Base-by-base conservation (phyloP, 768 basidiomycete species). In the Phlebiopsis gigantea region DNA sequence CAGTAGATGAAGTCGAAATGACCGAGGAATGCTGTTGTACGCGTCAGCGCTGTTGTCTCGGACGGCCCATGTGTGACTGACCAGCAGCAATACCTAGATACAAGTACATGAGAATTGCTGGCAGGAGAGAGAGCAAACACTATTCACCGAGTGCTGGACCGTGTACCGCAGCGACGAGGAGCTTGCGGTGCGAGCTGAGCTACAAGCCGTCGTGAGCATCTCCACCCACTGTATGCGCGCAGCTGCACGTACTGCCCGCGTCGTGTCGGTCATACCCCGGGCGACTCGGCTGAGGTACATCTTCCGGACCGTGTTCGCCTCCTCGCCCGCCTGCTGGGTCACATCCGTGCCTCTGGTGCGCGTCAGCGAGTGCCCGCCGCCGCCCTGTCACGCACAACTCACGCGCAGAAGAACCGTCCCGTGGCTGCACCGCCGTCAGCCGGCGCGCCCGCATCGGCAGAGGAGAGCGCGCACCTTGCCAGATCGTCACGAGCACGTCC, bases 391-490 rank as follows among this genome's bases (percentile, higher is more conserved):
- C 29, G 19, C 46, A 48, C 28, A 28, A 17, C 84, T 64, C 65
- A 87, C 86, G 86, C 79, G 72, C 84, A 88, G 68, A 88, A 88
- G 85, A 85, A 88, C 59, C 74, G 79, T 2, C 87, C 87, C 30
- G 74, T 83, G 9, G 83, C 86, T 86, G 45, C 22, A 22, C 25
- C 53, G 26, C 39, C 39, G 1, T 14, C 25, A 48, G 28, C 4
- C 29, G 24, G 51, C 25, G 26, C 28, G 43, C 41, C 5, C 24
- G 34, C 22, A 45, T 41, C 17, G n/a, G 54, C 22, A 39, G 24
- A 26, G 22, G 6, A 10, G 46, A 26, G 17, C 17, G 47, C 41
- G 49, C 57, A 79, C 85, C 86, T 75, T 87, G 87, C 80, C 83
- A 81, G 8, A 88, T 70, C 1, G 87, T 88, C 24, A 81, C 79